Conservation (phyloP, 371 early-diverging fungal genomes). For the Basidiobolus meristosporus region DNA sequence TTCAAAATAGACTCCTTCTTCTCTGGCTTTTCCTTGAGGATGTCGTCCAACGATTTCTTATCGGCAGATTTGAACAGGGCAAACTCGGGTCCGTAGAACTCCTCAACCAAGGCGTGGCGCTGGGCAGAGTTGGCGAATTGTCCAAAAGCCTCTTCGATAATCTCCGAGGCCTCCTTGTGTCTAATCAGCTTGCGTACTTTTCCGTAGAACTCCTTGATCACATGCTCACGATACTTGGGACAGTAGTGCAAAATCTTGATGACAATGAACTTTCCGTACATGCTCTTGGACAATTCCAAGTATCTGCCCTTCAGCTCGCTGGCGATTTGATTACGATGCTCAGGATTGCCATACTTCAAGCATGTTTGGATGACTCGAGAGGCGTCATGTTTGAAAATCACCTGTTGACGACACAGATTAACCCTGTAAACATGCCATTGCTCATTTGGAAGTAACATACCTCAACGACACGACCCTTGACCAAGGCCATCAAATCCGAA, state of each 20-base stretch:
- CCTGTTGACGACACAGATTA: conserved; percentile 10
- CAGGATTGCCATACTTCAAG: conserved; percentile 66
- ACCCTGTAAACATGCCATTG: too few species aligned
- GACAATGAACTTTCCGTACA: conserved; percentile 82
- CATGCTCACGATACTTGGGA: conserved; percentile 39
- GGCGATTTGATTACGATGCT: conserved; percentile 64
- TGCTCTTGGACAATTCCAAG: conserved; percentile 48
- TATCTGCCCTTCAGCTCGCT: conserved; percentile 59
- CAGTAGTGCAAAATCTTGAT: conserved; percentile 48
- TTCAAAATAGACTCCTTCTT: conserved; percentile 60
- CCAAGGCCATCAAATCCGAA: conserved; percentile 56
- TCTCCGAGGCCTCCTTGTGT: conserved; percentile 61
- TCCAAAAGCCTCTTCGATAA: conserved; percentile 73
- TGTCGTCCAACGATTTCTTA: conserved; percentile 31
- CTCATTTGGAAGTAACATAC: conserved; percentile 12
- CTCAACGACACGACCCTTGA: conserved; percentile 69
- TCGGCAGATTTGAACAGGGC: conserved; percentile 45
- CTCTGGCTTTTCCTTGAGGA: conserved; percentile 42
- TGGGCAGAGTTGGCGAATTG: conserved; percentile 63
- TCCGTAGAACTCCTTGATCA: conserved; percentile 68
- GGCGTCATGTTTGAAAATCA: conserved; percentile 90
- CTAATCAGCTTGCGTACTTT: conserved; percentile 51
- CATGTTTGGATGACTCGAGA: conserved; percentile 84
- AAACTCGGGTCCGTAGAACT: conserved; percentile 89
- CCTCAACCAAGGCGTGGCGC: conserved; percentile 54